Evolutionary conservation across 2,329 filamentous ascomycete species (phyloP).

Genomic region (Gaeumannomyces tritici): DNA sequence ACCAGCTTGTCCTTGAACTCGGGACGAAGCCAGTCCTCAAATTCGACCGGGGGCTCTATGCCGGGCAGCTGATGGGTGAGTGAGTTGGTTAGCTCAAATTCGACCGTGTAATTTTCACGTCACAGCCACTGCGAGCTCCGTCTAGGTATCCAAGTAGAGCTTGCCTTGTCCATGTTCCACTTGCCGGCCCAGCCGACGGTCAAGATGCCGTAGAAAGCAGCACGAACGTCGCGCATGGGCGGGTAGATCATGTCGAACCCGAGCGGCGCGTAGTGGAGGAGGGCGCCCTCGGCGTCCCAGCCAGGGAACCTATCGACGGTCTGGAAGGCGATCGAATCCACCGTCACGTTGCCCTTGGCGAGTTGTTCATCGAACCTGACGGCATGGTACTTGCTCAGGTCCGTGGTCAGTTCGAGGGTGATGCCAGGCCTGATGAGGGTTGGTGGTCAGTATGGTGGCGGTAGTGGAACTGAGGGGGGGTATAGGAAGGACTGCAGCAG

Average conservation of each 20-base stretch:
- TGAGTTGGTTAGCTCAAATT: no score
- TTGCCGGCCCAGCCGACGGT: constrained; percentile 27
- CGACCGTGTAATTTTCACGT: no score
- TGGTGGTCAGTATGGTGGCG: not conserved
- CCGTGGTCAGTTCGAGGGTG: constrained; percentile 41
- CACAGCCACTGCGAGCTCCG: no score
- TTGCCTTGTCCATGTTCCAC: constrained; percentile 22
- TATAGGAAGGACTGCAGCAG: not conserved
- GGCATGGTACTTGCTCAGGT: constrained; percentile 47
- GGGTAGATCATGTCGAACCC: constrained; percentile 32
- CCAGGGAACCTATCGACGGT: constrained; percentile 40
- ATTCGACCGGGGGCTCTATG: constrained; percentile 25
- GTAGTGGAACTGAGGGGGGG: not conserved
- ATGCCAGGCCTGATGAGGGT: constrained; percentile 25
- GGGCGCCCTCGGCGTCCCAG: constrained; percentile 35
- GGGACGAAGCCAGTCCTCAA: constrained; percentile 32
- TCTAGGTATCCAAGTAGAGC: no score
- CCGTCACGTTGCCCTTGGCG: constrained; percentile 22
- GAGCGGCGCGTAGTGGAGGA: constrained; percentile 39
- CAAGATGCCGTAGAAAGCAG: constrained; percentile 31
- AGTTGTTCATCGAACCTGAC: constrained; percentile 34
- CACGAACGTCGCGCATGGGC: constrained; percentile 29
- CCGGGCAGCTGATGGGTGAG: constrained; percentile 19
- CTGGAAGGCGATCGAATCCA: constrained; percentile 39
- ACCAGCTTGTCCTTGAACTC: constrained; percentile 44